These are phyloP conservation scores for Capronia epimyces DNA, from an alignment of 2,329 filamentous ascomycete species.

Conservation along the genomic window DNA sequence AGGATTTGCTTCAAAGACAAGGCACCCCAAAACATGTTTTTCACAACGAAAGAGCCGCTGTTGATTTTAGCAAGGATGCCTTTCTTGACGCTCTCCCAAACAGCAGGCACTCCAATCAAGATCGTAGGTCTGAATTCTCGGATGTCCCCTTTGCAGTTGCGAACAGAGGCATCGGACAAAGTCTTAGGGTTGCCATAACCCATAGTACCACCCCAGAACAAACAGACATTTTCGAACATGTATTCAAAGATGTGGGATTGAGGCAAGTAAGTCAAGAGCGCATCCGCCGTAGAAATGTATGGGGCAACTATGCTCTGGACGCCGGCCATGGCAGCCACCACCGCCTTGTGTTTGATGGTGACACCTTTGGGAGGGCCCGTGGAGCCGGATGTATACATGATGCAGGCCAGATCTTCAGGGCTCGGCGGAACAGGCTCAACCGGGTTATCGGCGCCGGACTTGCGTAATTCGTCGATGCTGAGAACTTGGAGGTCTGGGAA, in stretches of 20 bases:
- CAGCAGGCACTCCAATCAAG: conserved; percentile 87
- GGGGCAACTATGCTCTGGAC: conserved; percentile 71
- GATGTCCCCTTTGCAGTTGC: conserved; percentile 90
- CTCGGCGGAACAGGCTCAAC: conserved; percentile 63
- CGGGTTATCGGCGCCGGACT: conserved; percentile 57
- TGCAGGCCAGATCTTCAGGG: conserved; percentile 69
- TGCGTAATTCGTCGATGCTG: conserved; percentile 49
- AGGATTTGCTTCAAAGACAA: conserved; percentile 58
- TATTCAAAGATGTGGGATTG: conserved; percentile 96
- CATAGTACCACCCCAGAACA: conserved; percentile 86
- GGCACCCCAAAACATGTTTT: conserved; percentile 71
- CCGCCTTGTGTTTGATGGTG: conserved; percentile 69
- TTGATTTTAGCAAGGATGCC: conserved; percentile 78
- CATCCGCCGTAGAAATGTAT: conserved; percentile 70
- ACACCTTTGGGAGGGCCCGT: conserved; percentile 83
- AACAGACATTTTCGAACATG: conserved; percentile 82
- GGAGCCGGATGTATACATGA: conserved; percentile 74
- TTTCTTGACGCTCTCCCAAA: conserved; percentile 98
- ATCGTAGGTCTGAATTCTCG: conserved; percentile 84
- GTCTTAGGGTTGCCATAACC: conserved; percentile 91
- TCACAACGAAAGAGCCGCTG: conserved; percentile 61
- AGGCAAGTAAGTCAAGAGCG: conserved; percentile 83
- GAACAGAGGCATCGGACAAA: conserved; percentile 75
- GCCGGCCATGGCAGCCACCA: conserved; percentile 78
- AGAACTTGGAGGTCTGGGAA: conserved; percentile 48